phyloP scores from a whole-genome alignment of 352 stramenopile genomes.

The Pythium phragmiticola region DNA sequence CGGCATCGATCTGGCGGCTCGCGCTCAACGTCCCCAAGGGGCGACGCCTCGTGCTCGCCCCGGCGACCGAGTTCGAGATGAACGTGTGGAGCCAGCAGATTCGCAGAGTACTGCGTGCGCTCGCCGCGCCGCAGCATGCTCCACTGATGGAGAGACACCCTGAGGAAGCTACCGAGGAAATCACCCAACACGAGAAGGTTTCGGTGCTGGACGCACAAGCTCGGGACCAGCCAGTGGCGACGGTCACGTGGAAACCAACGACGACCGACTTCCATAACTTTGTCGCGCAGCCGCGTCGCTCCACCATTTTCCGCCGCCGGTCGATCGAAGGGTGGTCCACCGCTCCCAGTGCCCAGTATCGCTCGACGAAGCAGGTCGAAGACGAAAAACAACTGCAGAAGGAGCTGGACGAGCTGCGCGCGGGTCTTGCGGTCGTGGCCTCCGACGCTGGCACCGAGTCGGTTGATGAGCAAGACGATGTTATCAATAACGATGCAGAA shows the following conservation, averaged over 20 bases:
- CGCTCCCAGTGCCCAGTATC: slow-evolving; percentile 4
- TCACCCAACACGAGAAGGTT: neutral
- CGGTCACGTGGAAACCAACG: slow-evolving; percentile 5
- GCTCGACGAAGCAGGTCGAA: slow-evolving; percentile 19
- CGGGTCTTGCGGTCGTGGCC: neutral
- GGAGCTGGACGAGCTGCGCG: slow-evolving; percentile 20
- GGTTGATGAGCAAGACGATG: slow-evolving; percentile 3
- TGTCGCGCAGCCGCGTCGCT: slow-evolving; percentile 20
- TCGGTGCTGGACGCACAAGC: too few species aligned
- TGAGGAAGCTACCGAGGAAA: neutral
- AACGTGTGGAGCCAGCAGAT: slow-evolving; percentile 84
- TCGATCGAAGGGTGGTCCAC: slow-evolving; percentile 3
- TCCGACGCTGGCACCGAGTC: neutral
- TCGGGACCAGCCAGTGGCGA: too few species aligned
- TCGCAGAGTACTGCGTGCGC: slow-evolving; percentile 1
- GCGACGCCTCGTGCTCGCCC: slow-evolving; percentile 60
- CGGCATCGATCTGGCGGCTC: slow-evolving; percentile 77
- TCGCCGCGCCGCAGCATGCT: neutral
- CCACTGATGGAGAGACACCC: neutral
- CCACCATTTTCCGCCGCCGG: slow-evolving; percentile 20
- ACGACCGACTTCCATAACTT: slow-evolving; percentile 28
- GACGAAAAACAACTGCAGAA: slow-evolving; percentile 1
- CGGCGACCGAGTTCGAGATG: slow-evolving; percentile 81
- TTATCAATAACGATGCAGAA: slow-evolving; percentile 8
- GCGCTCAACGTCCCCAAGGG: slow-evolving; percentile 57